phyloP scores from a whole-genome alignment of 345 rosid species.

The Clarkia xantiana region DNA sequence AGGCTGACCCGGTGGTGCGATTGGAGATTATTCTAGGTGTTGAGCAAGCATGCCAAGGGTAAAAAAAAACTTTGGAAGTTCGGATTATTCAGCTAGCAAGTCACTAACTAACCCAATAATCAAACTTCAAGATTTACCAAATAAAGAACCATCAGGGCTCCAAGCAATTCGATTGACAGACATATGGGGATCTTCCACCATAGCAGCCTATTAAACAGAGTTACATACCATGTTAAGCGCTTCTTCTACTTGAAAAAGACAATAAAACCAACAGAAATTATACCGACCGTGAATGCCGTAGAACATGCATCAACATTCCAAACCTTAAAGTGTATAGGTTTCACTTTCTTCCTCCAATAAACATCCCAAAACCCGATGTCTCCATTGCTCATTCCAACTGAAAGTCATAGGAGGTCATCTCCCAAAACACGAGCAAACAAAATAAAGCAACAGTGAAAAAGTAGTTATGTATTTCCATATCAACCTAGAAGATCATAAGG shows the following conservation, averaged over 20 bases:
- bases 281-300: slow-evolving; percentile 24
- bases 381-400: slow-evolving; percentile 57
- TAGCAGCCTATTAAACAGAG: slow-evolving; percentile 17
- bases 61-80: too few species aligned
- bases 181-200: slow-evolving; percentile 24
- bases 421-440: neutral
- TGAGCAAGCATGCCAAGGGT: too few species aligned
- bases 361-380: slow-evolving; percentile 56
- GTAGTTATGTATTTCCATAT: too few species aligned
- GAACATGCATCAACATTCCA: slow-evolving; percentile 54
- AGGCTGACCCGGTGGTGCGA: too few species aligned
- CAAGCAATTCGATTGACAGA: slow-evolving; percentile 32
- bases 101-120: too few species aligned
- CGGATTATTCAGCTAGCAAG: neutral
- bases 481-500: slow-evolving; percentile 61
- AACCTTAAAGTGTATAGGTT: slow-evolving; percentile 44
- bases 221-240: slow-evolving; percentile 6
- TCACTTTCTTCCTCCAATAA: slow-evolving; percentile 29
- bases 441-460: neutral
- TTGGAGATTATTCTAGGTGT: too few species aligned
- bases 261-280: neutral
- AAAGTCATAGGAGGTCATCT: slow-evolving; percentile 8
- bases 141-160: slow-evolving; percentile 41
- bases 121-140: slow-evolving; percentile 29
- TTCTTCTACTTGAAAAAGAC: too few species aligned